Evolutionary conservation across 83 land plant species (phyloP).

Genomic region (Picea mariana): DNA sequence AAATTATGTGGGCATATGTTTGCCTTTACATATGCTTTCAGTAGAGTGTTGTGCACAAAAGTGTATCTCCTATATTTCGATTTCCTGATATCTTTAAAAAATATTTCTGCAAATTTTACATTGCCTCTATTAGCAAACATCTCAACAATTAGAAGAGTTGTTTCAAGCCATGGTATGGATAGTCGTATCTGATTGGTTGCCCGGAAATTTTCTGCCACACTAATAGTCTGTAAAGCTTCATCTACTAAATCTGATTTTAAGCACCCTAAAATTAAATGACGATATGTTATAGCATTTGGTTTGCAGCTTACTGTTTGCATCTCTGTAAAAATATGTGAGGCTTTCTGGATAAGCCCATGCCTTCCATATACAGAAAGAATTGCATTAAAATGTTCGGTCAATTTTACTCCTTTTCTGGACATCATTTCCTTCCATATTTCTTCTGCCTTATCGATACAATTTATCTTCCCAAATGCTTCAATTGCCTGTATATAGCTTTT

Average conservation of each 20-base stretch:
- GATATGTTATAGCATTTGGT: conserved; percentile 66
- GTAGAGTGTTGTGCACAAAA: conserved; percentile 61
- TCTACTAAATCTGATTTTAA: conserved; percentile 54
- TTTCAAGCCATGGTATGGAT: conserved; percentile 78
- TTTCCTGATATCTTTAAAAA: conserved; percentile 50
- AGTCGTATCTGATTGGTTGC: conserved; percentile 33
- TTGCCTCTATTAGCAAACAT: conserved; percentile 64
- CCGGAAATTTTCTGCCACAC: conserved; percentile 26
- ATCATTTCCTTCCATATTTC: conserved; percentile 64
- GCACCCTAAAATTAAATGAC: conserved; percentile 64
- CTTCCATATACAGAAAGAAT: conserved; percentile 62
- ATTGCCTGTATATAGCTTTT: conserved; percentile 61
- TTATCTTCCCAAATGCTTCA: conserved; percentile 66
- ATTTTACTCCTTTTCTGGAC: conserved; percentile 28
- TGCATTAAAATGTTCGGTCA: conserved; percentile 60
- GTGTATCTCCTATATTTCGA: conserved; percentile 56
- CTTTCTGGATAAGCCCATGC: conserved; percentile 53
- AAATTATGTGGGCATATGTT: conserved; percentile 53
- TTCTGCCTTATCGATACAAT: conserved; percentile 47
- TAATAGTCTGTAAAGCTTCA: conserved; percentile 61
- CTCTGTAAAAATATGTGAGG: conserved; percentile 41
- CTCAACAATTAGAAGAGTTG: conserved; percentile 50
- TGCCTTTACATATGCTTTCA: conserved; percentile 69
- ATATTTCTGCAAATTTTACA: conserved; percentile 42
- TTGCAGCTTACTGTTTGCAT: conserved; percentile 43